Base-by-base conservation (phyloP, 2,329 filamentous ascomycete genomes). In the Coleophoma cylindrospora region DNA sequence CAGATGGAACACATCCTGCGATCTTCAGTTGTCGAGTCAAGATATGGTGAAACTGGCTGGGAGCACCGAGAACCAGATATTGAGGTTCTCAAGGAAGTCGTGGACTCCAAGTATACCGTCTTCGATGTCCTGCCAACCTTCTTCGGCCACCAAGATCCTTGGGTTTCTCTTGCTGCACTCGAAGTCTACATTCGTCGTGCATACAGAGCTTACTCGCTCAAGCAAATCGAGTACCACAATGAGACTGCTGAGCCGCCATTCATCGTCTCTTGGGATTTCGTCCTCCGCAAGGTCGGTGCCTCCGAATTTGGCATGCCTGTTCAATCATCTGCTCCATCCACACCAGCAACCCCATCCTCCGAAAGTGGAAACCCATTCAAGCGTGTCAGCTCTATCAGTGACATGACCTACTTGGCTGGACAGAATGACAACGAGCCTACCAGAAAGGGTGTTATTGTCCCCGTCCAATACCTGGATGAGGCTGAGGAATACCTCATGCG, bases 1-100 rank as follows among this genome's bases (percentile, higher is more conserved):
- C 94, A 99, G 74, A 96, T 99, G 92, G 94, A 97, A 76, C 92
- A 97, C 70, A 99, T 99, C 57, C 79, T 99, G 49, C 89, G 91
- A 52, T 96, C 92, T 22, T 92, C 94, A 0, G 94, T 99, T 19
- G 83, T 96, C 8, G 91, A 99, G 70, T 96, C 91, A n/a, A 86
- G 89, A 60, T 99, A 99, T 64, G 94, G 94, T 52, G 94, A 99
- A 78, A 91, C 89, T 53, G 91, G 92, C 47, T 96, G 89, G 88
- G 92, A 96, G 57, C 94, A 99, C 73, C 81, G 94, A 58, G 89
- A 96, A 70, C 94, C 94, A 44, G 89, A 87, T 70, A 75, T 95
- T 48, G 87, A 95, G 19, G 77, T 95, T 57, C 86, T 99, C 73
- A 96, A 96, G 77, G 94, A 99, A 70, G 91, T 99, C 33, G 90